Evolutionary conservation across 2,329 filamentous ascomycete species (phyloP), one percentile per base, ranked within the genome.

Genomic region (Aaosphaeria arxii): DNA sequence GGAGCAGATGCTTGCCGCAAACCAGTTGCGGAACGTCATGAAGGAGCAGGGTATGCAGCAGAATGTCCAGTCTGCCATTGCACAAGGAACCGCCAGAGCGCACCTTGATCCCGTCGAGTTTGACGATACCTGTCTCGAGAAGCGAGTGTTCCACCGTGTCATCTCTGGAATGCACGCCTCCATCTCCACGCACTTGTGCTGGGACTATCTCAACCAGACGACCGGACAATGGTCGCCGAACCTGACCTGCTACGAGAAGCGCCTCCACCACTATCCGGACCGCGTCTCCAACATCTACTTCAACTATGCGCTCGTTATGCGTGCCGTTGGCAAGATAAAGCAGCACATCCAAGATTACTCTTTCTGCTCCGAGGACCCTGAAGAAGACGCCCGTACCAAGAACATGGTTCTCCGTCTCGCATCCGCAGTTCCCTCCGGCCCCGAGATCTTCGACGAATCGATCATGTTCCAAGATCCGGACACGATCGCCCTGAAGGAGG

Each of bases 141-240:
- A 99, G 79, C 87, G 94, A n/a, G 94, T 97, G 35, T 99, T 99
- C 70, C 94, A 97, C 73, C 83, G 91, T 5, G 85, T 99, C 54
- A 84, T 99, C 53, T 96, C 91, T 44, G 94, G 94, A 40, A 96
- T 99, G 94, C 94, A 99, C 71, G 90, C 94, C 11, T 96, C 91
- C 55, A 99, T 99, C 70, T 96, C 90, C 56, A 89, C 91, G 0
- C 94, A 99, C 71, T 77, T 99, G 39, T 99, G 94, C 80, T 94
- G 88, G 85, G 88, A 97, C 63, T 96, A 94, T 63, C 77, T 97
- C 54, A 96, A 99, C 72, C 91, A 96, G 74, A 91, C 88, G 1
- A 96, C 92, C 0, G 94, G 94, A 49, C 75, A 90, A 71, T 99
- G 94, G 94, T 84, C 86, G 43, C 91, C 91, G 28, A 99, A 99